Conservation (phyloP, 1,139 yeast genomes). For the Trichomonascaceae sp. region DNA sequence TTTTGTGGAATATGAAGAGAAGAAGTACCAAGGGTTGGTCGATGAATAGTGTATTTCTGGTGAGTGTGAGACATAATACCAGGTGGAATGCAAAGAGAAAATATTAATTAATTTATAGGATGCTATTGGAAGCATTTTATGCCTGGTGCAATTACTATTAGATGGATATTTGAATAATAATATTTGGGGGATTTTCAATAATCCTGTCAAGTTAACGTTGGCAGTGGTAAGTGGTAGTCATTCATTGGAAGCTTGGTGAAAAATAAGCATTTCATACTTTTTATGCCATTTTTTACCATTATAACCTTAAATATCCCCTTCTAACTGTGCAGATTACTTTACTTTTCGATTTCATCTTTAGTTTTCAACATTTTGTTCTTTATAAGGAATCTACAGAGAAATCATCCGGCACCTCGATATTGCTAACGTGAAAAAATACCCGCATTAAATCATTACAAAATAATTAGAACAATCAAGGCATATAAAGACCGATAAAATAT, state of each 20-base stretch:
- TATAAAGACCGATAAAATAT: neutral
- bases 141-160: slow-evolving; percentile 44
- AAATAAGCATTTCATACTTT: too few relatives aligned
- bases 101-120: slow-evolving; percentile 37
- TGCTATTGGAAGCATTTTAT: slow-evolving; percentile 48
- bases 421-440: neutral
- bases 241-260: too few relatives aligned
- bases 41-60: slow-evolving; percentile 37
- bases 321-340: slow-evolving; percentile 22
- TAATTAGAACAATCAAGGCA: neutral
- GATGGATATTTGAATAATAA: slow-evolving; percentile 32
- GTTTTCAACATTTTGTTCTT: slow-evolving; percentile 28
- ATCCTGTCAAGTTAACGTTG: slow-evolving; percentile 31
- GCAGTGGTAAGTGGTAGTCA: slow-evolving; percentile 24
- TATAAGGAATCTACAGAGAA: slow-evolving; percentile 8
- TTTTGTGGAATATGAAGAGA: slow-evolving; percentile 46
- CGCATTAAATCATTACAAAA: neutral
- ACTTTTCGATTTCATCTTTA: slow-evolving; percentile 29
- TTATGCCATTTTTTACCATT: too few relatives aligned
- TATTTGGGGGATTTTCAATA: slow-evolving; percentile 29
- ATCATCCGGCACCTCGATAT: neutral
- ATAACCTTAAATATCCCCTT: too few relatives aligned
- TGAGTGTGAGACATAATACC: slow-evolving; percentile 1
- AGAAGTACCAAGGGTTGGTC: slow-evolving; percentile 56
- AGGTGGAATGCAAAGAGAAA: neutral